Evolutionary conservation across 2,329 filamentous ascomycete genomes (phyloP), one percentile per base, ranked within the genome.

Genomic region (Alternaria longipes): DNA sequence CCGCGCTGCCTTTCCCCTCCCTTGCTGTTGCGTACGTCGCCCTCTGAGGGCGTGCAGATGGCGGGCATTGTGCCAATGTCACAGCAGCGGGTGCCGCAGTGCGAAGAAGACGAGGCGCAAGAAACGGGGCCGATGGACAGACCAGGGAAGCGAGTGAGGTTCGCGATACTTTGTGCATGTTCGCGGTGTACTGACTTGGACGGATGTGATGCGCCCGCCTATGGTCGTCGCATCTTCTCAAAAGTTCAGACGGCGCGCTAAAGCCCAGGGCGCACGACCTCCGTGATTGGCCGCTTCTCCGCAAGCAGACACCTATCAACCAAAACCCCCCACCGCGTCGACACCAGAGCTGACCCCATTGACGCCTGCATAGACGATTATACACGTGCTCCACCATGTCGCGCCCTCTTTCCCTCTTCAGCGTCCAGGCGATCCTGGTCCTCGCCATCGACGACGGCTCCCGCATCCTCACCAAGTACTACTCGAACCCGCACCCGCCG

Each of bases 401-500:
- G 56, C 81, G 82, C 62, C 84, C 84, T 54, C 82, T 86, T 71
- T 84, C 83, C 50, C 82, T 86, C 64, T 85, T 85, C 80, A 83
- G 81, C 65, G 80, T 86, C 68, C 82, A 83, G 68, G 83, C 83
- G 30, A 83, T 85, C 68, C 80, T 84, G 56, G 74, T 84, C 65
- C 78, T 84, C 24, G 78, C 90, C 74, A 90, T 90, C 63, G 93
- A 97, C 81, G 94, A 98, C 80, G 92, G 92, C 77, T 91, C 91
- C 63, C 89, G 94, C 80, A 92, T 98, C 82, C 93, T 97, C 79
- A 89, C 93, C 76, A 97, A 97, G 85, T 97, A 97, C 87, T 97
- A 94, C 85, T 85, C 84, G 64, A 85, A 89, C 66, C 90, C 90
- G 61, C 90, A 92, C 77, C 80, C 84, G 80, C 83, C 91, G 79